A percentile compares a stretch with the other conserved stretches of the same genome.
These are phyloP conservation scores for Aspergillus nomiae DNA, from an alignment of 2,329 filamentous ascomycete species.

Conservation along the genomic window DNA sequence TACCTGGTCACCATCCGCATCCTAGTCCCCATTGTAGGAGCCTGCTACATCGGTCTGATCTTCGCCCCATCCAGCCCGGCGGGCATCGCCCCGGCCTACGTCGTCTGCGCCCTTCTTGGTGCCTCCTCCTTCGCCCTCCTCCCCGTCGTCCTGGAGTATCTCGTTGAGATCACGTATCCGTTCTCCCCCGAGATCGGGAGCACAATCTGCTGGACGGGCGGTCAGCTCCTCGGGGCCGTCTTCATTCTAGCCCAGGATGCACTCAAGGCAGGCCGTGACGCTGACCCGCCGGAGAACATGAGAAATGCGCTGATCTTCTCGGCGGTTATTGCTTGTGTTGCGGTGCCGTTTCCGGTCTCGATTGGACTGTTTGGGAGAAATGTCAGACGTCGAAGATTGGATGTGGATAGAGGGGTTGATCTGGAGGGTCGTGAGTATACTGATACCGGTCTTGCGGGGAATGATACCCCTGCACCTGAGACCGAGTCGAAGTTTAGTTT, in stretches of 20 bases:
- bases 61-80: slow-evolving; percentile 70
- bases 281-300: slow-evolving; percentile 70
- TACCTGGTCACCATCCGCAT: slow-evolving; percentile 74
- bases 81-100: slow-evolving; percentile 62
- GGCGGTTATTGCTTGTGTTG: slow-evolving; percentile 67
- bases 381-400: slow-evolving; percentile 42
- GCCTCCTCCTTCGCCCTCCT: slow-evolving; percentile 78
- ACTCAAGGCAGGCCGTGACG: slow-evolving; percentile 56
- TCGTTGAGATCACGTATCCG: slow-evolving; percentile 85
- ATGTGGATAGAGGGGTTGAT: slow-evolving; percentile 39
- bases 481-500: slow-evolving; percentile 8
- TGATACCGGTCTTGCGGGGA: background rate
- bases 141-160: slow-evolving; percentile 81
- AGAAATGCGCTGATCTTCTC: slow-evolving; percentile 74
- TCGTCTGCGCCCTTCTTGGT: slow-evolving; percentile 74
- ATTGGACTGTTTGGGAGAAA: slow-evolving; percentile 69
- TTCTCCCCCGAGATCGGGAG: slow-evolving; percentile 82
- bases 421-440: slow-evolving; percentile 15
- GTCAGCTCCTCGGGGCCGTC: slow-evolving; percentile 80
- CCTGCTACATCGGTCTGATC: slow-evolving; percentile 75
- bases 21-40: slow-evolving; percentile 71
- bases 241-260: slow-evolving; percentile 84
- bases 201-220: slow-evolving; percentile 81
- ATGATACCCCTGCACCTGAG: background rate
- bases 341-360: slow-evolving; percentile 67